Percentiles rank a stretch among this genome's conserved stretches.
phyloP scores from a whole-genome alignment of 257 asterid genomes.

The Thymus mandschuricus region DNA sequence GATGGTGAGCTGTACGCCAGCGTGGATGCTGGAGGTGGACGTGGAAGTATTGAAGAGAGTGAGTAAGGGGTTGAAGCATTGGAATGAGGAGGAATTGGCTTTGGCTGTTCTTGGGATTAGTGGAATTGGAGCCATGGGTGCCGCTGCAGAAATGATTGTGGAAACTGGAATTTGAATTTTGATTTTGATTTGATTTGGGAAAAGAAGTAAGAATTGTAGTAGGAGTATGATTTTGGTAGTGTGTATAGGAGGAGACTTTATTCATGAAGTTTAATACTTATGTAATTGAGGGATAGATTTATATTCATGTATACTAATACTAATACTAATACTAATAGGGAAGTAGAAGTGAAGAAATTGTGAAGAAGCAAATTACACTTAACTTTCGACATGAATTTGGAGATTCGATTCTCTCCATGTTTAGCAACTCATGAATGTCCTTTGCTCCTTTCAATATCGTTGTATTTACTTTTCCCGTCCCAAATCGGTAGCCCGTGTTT shows the following conservation, averaged over 20 bases:
- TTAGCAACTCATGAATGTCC: no score
- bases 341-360: background rate
- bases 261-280: background rate
- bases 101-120: constrained; percentile 71
- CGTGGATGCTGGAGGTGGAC: constrained; percentile 87
- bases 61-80: constrained; percentile 72
- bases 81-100: constrained; percentile 89
- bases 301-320: background rate
- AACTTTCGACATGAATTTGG: background rate
- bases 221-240: background rate
- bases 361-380: no score
- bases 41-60: constrained; percentile 71
- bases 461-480: no score
- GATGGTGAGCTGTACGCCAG: constrained; percentile 84
- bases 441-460: no score
- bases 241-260: background rate
- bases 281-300: constrained; percentile 7
- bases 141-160: constrained; percentile 90
- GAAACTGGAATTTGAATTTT: constrained; percentile 51
- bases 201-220: no score
- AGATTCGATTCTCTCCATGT: background rate
- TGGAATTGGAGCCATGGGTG: constrained; percentile 83
- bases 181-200: background rate
- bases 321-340: background rate
- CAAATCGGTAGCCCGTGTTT: no score